Evolutionary conservation across 2,329 filamentous ascomycete species (phyloP), one percentile per base, ranked within the genome.

Genomic region (Calonectria montana): DNA sequence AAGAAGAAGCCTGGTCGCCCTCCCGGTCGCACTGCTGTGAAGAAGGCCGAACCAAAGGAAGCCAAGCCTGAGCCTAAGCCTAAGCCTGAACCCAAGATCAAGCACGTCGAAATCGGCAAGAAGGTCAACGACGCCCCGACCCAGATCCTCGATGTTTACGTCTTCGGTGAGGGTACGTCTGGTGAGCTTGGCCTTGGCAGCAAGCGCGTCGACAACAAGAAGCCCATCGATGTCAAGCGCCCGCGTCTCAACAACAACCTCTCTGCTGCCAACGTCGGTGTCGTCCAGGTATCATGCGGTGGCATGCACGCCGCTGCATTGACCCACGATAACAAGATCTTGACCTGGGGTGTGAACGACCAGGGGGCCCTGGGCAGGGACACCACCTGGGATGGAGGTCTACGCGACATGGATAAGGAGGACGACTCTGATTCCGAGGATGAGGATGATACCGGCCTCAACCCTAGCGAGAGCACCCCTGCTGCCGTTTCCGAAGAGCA

Each of bases 281-380:
- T 97, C 41, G 94, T 97, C 2, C 91, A 94, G 82, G 84, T 97
- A 69, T 91, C 93, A 63, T 91, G 92, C 72, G 94, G 94, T 72
- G 94, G 94, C 69, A 96, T 97, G 94, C 94, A 97, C 83, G 91
- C 89, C 65, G 87, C 93, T 73, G 94, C 92, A 3, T 85, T 97
- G 65, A 96, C 94, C 62, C 89, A 92, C 76, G 93, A 96, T 82
- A 94, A 95, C 86, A 92, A 92, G 84, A 93, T 97, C 76, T 85
- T 95, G 66, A 95, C 94, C 31, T 97, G 94, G 94, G 94, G 94
- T 66, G 94, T 97, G 77, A 97, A 97, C 81, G 94, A 97, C 80
- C 92, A 95, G 80, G 93, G 93, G 74, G 94, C 94, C 10, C 88
- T 97, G 43, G 94, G 94, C 48, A 89, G 94, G 80, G 90, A 94